A percentile compares a stretch with the other conserved stretches of the same genome.
Conservation (phyloP, 2,329 filamentous ascomycete species). For the Colletotrichum lentis region DNA sequence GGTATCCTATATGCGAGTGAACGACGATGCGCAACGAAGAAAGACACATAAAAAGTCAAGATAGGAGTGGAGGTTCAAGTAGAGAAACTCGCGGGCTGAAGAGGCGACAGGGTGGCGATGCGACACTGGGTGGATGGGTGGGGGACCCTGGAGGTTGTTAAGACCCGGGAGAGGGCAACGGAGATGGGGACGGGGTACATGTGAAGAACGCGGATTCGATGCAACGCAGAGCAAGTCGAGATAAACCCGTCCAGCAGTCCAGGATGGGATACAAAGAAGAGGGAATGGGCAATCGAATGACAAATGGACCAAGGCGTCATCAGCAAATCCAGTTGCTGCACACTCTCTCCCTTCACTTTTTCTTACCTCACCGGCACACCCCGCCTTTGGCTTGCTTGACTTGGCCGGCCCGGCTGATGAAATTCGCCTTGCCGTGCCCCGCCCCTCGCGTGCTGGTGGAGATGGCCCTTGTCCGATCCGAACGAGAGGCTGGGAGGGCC, state of each 20-base stretch:
- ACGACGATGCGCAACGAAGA: neutral
- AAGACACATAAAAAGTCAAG: neutral
- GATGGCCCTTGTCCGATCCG: constrained; percentile 6
- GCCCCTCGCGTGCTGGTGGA: constrained; percentile 1
- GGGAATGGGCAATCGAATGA: constrained; percentile 6
- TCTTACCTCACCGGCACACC: neutral
- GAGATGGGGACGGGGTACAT: neutral
- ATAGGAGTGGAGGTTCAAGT: neutral
- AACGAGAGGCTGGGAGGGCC: constrained; percentile 12
- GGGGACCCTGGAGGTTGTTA: neutral
- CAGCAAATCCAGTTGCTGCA: constrained; percentile 7
- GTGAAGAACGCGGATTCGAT: constrained; percentile 1
- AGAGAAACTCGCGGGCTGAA: constrained; percentile 6
- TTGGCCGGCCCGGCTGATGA: neutral
- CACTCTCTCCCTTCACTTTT: neutral
- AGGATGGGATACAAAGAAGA: neutral
- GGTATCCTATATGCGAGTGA: neutral
- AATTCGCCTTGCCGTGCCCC: neutral
- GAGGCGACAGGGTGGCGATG: constrained; percentile 25
- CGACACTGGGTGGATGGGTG: neutral
- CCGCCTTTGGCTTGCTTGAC: constrained; percentile 2
- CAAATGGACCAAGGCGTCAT: constrained; percentile 19
- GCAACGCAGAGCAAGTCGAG: constrained; percentile 12
- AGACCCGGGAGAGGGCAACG: neutral
- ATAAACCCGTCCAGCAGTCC: neutral